Conservation (phyloP, 441 rosid genomes). For the Pelargonium citronellum region DNA sequence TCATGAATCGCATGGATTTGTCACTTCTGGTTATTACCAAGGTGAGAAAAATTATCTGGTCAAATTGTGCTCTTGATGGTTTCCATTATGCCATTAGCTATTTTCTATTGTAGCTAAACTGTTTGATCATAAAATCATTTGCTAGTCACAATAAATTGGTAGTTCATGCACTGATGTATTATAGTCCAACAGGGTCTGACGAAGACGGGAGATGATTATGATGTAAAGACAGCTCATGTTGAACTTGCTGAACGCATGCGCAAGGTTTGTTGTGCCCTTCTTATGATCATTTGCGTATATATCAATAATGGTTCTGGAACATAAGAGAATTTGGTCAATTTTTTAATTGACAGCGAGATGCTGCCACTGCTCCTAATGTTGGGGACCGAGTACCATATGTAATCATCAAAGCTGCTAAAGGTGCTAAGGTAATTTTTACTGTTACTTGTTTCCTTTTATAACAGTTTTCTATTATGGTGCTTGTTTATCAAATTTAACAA, state of each 20-base stretch:
- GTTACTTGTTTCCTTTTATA: neutral
- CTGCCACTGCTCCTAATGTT: constrained; percentile 98
- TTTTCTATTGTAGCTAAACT: constrained; percentile 1
- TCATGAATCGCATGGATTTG: constrained; percentile 92
- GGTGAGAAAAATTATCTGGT: constrained; percentile 37
- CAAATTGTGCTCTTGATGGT: constrained; percentile 17
- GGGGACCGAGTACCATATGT: constrained; percentile 99
- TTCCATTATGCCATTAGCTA: constrained; percentile 15
- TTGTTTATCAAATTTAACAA: constrained; percentile 13
- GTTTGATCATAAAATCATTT: neutral
- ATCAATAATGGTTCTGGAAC: constrained; percentile 2
- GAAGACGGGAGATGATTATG: constrained; percentile 91
- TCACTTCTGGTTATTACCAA: constrained; percentile 96
- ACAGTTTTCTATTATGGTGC: neutral
- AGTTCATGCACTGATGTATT: constrained; percentile 16
- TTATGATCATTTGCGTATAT: constrained; percentile 4
- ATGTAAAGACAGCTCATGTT: constrained; percentile 93
- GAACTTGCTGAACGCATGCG: constrained; percentile 99
- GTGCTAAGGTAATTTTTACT: constrained; percentile 70
- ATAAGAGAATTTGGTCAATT: constrained; percentile 19
- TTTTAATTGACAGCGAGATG: constrained; percentile 64
- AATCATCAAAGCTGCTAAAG: constrained; percentile 87
- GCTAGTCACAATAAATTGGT: neutral
- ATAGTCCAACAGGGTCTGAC: constrained; percentile 64
- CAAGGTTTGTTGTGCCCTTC: constrained; percentile 49